Percentiles rank a stretch among this genome's conserved stretches.
These are phyloP conservation scores for Turnera subulata DNA, from an alignment of 345 rosid genomes.

Conservation along the genomic window DNA sequence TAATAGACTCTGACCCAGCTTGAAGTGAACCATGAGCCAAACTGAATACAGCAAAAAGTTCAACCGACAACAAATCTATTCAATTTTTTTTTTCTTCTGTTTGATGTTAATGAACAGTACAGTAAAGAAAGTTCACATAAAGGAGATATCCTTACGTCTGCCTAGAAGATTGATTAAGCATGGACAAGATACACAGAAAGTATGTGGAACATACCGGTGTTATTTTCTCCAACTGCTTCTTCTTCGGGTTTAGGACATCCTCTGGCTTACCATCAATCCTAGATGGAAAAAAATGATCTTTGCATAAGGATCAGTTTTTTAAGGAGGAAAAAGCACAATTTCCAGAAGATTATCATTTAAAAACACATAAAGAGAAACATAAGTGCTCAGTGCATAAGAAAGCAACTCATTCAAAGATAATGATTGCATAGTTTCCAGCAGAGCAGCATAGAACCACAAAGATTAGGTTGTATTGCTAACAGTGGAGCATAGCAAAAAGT, in stretches of 20 bases:
- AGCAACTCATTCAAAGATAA: no score
- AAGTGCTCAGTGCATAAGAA: neutral
- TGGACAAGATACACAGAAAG: neutral
- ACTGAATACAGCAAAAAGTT: slow-evolving; percentile 3
- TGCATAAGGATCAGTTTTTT: neutral
- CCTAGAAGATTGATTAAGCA: neutral
- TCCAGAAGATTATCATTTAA: neutral
- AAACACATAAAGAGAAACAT: no score
- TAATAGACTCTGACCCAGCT: no score
- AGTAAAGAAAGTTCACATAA: no score
- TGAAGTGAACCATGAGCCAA: no score
- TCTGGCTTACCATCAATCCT: slow-evolving; percentile 98
- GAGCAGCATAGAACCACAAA: no score
- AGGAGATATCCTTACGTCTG: no score
- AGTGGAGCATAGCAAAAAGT: no score
- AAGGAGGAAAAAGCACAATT: neutral
- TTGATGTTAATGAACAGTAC: no score
- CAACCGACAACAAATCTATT: slow-evolving; percentile 4
- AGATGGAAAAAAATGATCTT: slow-evolving; percentile 14
- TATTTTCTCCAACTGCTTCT: slow-evolving; percentile 93
- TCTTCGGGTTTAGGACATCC: slow-evolving; percentile 88
- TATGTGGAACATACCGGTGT: slow-evolving; percentile 54
- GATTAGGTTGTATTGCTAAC: no score
- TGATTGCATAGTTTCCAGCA: no score
- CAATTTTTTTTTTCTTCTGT: no score